These are phyloP conservation scores for Pulveroboletus frians DNA, from an alignment of 768 basidiomycete genomes.

Conservation along the genomic window DNA sequence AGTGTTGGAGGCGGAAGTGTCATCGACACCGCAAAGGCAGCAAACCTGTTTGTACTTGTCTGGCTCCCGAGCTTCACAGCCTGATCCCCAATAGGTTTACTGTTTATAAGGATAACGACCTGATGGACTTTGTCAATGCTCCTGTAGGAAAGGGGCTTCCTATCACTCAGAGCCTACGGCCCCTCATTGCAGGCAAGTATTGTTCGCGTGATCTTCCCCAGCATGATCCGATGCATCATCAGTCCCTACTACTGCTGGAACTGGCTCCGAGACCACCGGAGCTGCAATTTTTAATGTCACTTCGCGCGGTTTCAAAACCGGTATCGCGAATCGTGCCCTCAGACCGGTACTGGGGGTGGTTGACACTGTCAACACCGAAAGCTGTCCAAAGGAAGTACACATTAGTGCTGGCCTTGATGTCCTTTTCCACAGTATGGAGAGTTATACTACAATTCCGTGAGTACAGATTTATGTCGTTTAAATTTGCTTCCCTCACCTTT, in stretches of 20 bases:
- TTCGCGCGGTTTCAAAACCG: conserved; percentile 90
- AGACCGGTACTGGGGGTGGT: conserved; percentile 85
- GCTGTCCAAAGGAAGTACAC: conserved; percentile 87
- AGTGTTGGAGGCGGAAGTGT: conserved; percentile 87
- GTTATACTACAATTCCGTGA: conserved; percentile 90
- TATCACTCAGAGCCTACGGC: conserved; percentile 65
- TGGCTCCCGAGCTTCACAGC: not conserved
- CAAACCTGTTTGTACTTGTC: conserved; percentile 63
- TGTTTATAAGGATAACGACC: conserved; percentile 86
- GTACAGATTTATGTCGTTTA: conserved; percentile 17
- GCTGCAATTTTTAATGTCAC: conserved; percentile 93
- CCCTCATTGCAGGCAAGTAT: conserved; percentile 71
- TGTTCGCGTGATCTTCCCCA: not conserved
- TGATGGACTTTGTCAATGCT: conserved; percentile 97
- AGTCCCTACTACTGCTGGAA: conserved; percentile 79
- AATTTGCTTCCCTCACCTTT: conserved; percentile 2
- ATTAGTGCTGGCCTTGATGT: conserved; percentile 93
- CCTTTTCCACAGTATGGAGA: conserved; percentile 93
- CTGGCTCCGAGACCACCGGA: conserved; percentile 93
- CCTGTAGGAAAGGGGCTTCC: conserved; percentile 91
- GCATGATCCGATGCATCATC: not conserved
- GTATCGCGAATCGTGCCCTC: conserved; percentile 88
- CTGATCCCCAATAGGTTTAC: conserved; percentile 54
- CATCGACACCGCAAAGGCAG: conserved; percentile 94
- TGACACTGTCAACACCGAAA: conserved; percentile 87